phyloP scores from a whole-genome alignment of 176 grass and related monocot genomes.

The Pontederia paniculata region DNA sequence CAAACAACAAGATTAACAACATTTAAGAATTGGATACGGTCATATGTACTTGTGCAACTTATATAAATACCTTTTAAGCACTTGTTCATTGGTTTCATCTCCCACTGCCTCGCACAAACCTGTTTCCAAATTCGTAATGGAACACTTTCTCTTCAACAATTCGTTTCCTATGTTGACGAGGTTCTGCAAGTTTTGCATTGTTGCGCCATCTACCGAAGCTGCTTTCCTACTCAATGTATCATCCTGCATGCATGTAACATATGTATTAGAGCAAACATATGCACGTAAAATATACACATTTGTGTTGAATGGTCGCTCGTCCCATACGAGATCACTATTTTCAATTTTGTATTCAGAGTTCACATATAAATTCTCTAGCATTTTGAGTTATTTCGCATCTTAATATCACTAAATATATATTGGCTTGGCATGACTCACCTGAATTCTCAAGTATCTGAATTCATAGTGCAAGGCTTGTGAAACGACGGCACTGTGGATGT shows the following conservation, averaged over 20 bases:
- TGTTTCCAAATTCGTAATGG: background rate
- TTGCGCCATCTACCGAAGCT: background rate
- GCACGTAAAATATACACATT: too few species aligned
- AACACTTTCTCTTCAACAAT: background rate
- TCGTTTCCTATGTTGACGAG: background rate
- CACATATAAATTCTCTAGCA: too few species aligned
- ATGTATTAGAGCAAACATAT: too few species aligned
- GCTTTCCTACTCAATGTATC: background rate
- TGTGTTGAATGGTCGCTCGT: too few species aligned
- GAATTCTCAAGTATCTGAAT: conserved; percentile 1
- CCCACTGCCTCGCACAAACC: background rate
- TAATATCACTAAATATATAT: too few species aligned
- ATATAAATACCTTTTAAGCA: background rate
- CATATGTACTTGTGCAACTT: background rate
- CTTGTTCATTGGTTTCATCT: background rate
- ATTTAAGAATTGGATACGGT: background rate
- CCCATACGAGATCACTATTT: too few species aligned
- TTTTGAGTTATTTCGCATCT: too few species aligned
- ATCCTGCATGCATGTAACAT: background rate
- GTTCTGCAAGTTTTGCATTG: background rate
- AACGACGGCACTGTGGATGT: background rate
- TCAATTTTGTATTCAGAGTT: too few species aligned
- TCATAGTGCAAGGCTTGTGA: background rate
- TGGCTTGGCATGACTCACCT: background rate
- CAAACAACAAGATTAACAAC: background rate